These are phyloP conservation scores for Tuber microsphaerosporum DNA, from an alignment of 495 filamentous ascomycete species.

Conservation along the genomic window DNA sequence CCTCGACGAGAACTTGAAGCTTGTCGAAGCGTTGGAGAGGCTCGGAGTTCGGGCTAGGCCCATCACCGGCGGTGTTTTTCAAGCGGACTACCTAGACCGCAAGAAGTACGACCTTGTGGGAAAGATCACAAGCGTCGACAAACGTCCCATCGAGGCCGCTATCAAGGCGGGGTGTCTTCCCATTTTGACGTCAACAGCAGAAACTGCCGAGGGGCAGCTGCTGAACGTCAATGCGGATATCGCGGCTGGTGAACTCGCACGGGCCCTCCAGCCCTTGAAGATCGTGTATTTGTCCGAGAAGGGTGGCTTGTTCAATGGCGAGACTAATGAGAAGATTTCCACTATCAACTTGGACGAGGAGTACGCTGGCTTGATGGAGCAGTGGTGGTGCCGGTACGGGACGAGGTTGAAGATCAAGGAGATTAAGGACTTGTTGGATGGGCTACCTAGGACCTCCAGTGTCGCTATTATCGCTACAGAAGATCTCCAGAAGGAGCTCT, in stretches of 20 bases:
- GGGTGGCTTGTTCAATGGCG: constrained; percentile 89
- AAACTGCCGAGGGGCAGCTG: constrained; percentile 85
- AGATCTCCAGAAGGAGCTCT: constrained; percentile 90
- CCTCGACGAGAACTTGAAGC: constrained; percentile 89
- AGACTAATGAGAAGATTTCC: constrained; percentile 90
- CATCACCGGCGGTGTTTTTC: constrained; percentile 87
- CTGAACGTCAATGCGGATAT: constrained; percentile 98
- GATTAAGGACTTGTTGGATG: constrained; percentile 85
- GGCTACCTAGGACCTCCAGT: constrained; percentile 82
- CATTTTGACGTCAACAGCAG: constrained; percentile 94
- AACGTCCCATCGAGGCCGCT: constrained; percentile 79
- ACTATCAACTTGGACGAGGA: constrained; percentile 98
- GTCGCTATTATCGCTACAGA: constrained; percentile 96
- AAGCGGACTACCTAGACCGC: constrained; percentile 89
- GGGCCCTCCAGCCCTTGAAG: constrained; percentile 86
- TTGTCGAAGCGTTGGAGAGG: constrained; percentile 84
- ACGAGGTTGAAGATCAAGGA: constrained; percentile 98
- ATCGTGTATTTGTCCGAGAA: constrained; percentile 98
- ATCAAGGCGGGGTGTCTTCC: constrained; percentile 89
- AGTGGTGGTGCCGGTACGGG: constrained; percentile 93
- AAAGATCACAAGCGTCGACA: constrained; percentile 91
- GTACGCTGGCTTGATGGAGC: constrained; percentile 87
- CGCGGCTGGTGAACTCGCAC: constrained; percentile 85
- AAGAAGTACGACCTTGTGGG: constrained; percentile 91
- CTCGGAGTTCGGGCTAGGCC: constrained; percentile 87